phyloP scores from a whole-genome alignment of 345 rosid species.

The Stellera chamaejasme region DNA sequence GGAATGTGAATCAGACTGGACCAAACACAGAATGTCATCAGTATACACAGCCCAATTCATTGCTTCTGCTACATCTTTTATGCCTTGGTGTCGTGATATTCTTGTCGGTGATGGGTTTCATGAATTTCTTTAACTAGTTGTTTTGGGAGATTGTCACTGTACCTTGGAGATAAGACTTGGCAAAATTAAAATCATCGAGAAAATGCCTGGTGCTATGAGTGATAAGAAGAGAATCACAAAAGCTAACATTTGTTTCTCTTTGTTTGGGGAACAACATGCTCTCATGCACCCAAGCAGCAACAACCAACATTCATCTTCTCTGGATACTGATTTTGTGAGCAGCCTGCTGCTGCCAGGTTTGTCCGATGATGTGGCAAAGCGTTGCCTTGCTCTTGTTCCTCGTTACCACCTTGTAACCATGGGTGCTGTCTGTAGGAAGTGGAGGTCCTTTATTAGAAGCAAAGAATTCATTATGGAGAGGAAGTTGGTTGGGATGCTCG shows the following conservation, averaged over 20 bases:
- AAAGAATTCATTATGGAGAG: conserved; percentile 66
- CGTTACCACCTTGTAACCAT: conserved; percentile 55
- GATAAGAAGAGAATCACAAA: conserved; percentile 41
- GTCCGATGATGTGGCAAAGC: conserved; percentile 84
- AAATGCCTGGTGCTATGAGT: conserved; percentile 43
- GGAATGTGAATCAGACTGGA: conserved; percentile 69
- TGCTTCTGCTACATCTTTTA: conserved; percentile 58
- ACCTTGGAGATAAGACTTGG: conserved; percentile 19
- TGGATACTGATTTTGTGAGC: conserved; percentile 24
- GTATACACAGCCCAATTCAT: conserved; percentile 40
- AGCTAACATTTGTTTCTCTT: conserved; percentile 29
- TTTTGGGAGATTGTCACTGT: conserved; percentile 20
- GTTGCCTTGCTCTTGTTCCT: conserved; percentile 79
- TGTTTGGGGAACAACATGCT: conserved; percentile 14
- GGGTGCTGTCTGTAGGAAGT: conserved; percentile 78
- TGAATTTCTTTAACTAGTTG: conserved; percentile 44
- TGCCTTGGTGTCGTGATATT: conserved; percentile 78
- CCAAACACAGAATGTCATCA: conserved; percentile 39
- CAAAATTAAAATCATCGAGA: conserved; percentile 12
- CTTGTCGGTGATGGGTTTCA: conserved; percentile 79
- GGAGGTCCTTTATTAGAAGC: conserved; percentile 77
- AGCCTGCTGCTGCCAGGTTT: conserved; percentile 66
- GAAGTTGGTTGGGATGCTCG: conserved; percentile 59
- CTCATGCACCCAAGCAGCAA: conserved; percentile 25
- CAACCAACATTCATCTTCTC: conserved; percentile 25